Evolutionary conservation across 306 rosid species (phyloP).

Genomic region (Benincasa hispida): DNA sequence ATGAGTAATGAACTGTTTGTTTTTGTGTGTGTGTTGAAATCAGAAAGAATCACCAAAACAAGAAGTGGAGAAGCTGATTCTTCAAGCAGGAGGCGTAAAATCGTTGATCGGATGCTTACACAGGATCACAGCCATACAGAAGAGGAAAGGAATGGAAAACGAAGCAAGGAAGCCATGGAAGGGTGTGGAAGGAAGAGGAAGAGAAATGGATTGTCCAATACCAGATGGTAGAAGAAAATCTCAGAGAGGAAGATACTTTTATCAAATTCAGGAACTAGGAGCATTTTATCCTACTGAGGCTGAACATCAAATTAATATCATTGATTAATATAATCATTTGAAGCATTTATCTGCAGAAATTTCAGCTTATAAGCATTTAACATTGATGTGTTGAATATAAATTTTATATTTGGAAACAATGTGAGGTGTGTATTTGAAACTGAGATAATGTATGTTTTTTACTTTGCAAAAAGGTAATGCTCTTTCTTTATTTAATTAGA

Average conservation of each 20-base stretch:
- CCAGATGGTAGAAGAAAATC: no score
- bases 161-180: conserved; percentile 10
- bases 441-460: no score
- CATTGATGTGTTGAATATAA: no score
- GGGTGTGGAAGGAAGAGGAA: conserved; percentile 9
- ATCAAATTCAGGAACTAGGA: conserved; percentile 62
- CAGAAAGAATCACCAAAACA: conserved; percentile 58
- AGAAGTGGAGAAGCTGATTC: conserved; percentile 67
- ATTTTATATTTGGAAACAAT: no score
- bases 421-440: no score
- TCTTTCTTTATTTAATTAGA: no score
- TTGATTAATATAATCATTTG: background rate
- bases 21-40: background rate
- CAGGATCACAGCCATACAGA: conserved; percentile 36
- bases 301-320: conserved; percentile 66
- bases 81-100: conserved; percentile 54
- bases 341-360: background rate
- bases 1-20: background rate
- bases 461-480: no score
- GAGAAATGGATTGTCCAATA: conserved; percentile 29
- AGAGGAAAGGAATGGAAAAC: conserved; percentile 22
- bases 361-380: background rate
- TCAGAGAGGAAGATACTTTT: no score
- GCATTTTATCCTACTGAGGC: conserved; percentile 68
- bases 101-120: conserved; percentile 62